These are phyloP conservation scores for Solanum clarkiae DNA, from an alignment of 257 asterid genomes.

Conservation along the genomic window DNA sequence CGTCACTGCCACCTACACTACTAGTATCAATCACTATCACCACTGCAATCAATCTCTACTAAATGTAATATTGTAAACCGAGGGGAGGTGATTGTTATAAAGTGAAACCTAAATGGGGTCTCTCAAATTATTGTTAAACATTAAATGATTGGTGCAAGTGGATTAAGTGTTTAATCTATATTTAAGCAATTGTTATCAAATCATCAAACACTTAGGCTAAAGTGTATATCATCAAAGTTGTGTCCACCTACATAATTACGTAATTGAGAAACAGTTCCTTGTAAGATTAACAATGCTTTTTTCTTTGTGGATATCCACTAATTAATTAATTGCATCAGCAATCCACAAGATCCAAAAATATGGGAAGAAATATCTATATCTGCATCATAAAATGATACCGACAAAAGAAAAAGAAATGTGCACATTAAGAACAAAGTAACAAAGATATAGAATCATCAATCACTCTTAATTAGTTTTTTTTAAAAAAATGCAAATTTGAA, in stretches of 20 bases:
- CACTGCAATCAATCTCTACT: no score
- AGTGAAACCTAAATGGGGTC: no score
- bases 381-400: no score
- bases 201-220: background rate
- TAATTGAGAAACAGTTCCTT: background rate
- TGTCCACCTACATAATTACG: background rate
- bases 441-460: background rate
- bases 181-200: background rate
- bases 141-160: background rate
- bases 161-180: background rate
- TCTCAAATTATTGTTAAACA: background rate
- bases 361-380: background rate
- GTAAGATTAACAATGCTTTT: background rate
- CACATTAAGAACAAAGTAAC: background rate
- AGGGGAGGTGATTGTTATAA: no score
- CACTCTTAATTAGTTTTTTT: background rate
- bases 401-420: background rate
- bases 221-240: background rate
- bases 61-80: no score
- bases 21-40: no score
- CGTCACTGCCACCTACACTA: no score
- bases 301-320: background rate
- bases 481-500: background rate
- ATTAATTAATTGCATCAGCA: background rate
- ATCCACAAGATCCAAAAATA: background rate